phyloP scores from a whole-genome alignment of 2,329 filamentous ascomycete species.

The Clonostachys rhizophaga region DNA sequence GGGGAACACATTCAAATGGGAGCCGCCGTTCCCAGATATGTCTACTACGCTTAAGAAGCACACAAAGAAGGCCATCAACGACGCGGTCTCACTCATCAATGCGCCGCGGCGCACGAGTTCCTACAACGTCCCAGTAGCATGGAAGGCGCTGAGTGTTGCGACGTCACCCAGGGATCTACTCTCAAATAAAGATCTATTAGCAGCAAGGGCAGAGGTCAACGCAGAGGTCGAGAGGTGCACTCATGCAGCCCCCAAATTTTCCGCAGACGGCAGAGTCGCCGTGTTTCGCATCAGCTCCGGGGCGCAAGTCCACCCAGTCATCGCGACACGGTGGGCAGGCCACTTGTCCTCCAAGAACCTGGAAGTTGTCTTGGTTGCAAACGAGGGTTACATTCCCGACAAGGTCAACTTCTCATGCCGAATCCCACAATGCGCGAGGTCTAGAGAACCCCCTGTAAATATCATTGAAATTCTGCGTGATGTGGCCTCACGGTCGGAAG shows the following conservation, averaged over 20 bases:
- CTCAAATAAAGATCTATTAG: conserved; percentile 38
- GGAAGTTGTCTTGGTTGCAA: conserved; percentile 62
- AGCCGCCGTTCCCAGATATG: conserved; percentile 64
- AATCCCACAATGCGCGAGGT: conserved; percentile 49
- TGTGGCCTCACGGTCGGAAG: conserved; percentile 37
- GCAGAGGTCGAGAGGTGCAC: conserved; percentile 27
- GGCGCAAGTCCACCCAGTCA: conserved; percentile 62
- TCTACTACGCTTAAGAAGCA: conserved; percentile 51
- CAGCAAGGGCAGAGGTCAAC: conserved; percentile 34
- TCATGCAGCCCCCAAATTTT: conserved; percentile 60
- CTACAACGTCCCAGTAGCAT: conserved; percentile 56
- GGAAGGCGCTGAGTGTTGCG: conserved; percentile 50
- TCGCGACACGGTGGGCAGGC: conserved; percentile 63
- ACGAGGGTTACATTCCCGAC: conserved; percentile 58
- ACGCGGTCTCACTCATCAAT: conserved; percentile 60
- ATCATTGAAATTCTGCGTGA: conserved; percentile 54
- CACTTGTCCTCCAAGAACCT: conserved; percentile 53
- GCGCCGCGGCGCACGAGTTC: conserved; percentile 58
- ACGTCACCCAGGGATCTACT: conserved; percentile 45
- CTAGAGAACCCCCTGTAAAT: conserved; percentile 50
- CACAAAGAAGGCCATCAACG: conserved; percentile 58
- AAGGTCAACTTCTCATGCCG: conserved; percentile 66
- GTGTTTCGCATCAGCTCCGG: conserved; percentile 56
- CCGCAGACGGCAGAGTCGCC: conserved; percentile 55
- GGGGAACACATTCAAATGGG: conserved; percentile 61